phyloP scores from a whole-genome alignment of 1,284 basidiomycete genomes.

The Peniophora sp. region DNA sequence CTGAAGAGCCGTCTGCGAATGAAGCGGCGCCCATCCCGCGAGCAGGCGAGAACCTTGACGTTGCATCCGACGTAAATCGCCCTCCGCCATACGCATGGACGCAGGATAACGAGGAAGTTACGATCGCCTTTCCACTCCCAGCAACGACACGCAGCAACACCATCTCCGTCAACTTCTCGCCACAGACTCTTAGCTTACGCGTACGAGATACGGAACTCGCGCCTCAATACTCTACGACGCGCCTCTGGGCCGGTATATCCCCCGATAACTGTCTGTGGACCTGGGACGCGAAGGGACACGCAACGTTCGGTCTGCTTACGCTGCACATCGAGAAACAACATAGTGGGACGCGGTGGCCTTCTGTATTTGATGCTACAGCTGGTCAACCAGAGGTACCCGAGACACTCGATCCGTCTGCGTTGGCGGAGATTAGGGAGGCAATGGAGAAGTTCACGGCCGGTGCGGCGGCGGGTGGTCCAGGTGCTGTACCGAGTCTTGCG shows the following conservation, averaged over 20 bases:
- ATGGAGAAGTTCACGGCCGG: slow-evolving; percentile 80
- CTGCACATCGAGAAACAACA: slow-evolving; percentile 82
- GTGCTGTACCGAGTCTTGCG: slow-evolving; percentile 69
- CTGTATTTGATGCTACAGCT: slow-evolving; percentile 61
- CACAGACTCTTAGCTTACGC: slow-evolving; percentile 58
- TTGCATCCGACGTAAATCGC: slow-evolving; percentile 22
- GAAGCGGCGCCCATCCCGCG: slow-evolving; percentile 65
- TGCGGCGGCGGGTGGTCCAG: slow-evolving; percentile 50
- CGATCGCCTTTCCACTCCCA: slow-evolving; percentile 77
- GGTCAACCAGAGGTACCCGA: slow-evolving; percentile 76
- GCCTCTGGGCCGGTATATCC: slow-evolving; percentile 72
- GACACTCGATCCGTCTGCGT: slow-evolving; percentile 79
- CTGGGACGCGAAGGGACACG: slow-evolving; percentile 70
- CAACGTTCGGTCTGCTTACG: slow-evolving; percentile 61
- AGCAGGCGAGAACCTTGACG: slow-evolving; percentile 44
- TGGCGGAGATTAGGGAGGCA: slow-evolving; percentile 70
- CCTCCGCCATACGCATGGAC: slow-evolving; percentile 87
- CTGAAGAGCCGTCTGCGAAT: slow-evolving; percentile 50
- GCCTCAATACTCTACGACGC: slow-evolving; percentile 54
- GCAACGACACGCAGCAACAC: slow-evolving; percentile 52
- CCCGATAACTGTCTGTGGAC: slow-evolving; percentile 79
- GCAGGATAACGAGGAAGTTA: slow-evolving; percentile 77
- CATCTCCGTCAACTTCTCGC: slow-evolving; percentile 63
- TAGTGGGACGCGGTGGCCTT: slow-evolving; percentile 77
- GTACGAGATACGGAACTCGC: slow-evolving; percentile 34